A percentile compares a stretch with the other conserved stretches of the same genome.
Evolutionary conservation across 176 grass and related monocot species (phyloP).

Genomic region (Bromus sterilis): DNA sequence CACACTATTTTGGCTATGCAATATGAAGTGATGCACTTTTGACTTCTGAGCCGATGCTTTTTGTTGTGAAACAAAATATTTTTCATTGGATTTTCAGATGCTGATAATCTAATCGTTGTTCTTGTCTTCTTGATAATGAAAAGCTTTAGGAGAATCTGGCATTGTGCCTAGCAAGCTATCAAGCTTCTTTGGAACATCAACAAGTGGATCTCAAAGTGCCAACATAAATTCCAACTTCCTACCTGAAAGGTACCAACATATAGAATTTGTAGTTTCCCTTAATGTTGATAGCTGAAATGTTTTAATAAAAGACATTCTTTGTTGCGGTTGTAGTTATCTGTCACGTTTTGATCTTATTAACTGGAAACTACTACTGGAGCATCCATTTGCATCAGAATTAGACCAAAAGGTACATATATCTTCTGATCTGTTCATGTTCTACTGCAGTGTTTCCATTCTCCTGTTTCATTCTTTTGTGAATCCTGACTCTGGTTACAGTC

Average conservation of each 20-base stretch:
- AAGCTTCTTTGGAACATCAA: conserved; percentile 23
- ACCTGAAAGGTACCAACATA: conserved; percentile 67
- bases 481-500: conserved; percentile 99
- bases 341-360: conserved; percentile 78
- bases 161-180: conserved; percentile 66
- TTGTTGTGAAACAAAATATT: neutral
- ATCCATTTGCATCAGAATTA: conserved; percentile 38
- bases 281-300: neutral
- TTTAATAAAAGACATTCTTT: neutral
- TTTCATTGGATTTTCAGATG: neutral
- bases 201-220: conserved; percentile 1
- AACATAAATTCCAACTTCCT: conserved; percentile 43
- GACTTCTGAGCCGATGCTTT: neutral
- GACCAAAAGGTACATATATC: conserved; percentile 73
- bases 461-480: conserved; percentile 29
- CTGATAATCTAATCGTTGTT: conserved; percentile 3
- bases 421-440: conserved; percentile 26
- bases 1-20: neutral
- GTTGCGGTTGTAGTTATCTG: conserved; percentile 47
- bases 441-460: conserved; percentile 9
- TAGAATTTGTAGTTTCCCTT: conserved; percentile 6
- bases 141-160: conserved; percentile 94
- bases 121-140: conserved; percentile 22
- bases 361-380: conserved; percentile 79
- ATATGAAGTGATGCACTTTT: neutral